Conservation (phyloP, 2,329 filamentous ascomycete species). For the Colletotrichum sp. region DNA sequence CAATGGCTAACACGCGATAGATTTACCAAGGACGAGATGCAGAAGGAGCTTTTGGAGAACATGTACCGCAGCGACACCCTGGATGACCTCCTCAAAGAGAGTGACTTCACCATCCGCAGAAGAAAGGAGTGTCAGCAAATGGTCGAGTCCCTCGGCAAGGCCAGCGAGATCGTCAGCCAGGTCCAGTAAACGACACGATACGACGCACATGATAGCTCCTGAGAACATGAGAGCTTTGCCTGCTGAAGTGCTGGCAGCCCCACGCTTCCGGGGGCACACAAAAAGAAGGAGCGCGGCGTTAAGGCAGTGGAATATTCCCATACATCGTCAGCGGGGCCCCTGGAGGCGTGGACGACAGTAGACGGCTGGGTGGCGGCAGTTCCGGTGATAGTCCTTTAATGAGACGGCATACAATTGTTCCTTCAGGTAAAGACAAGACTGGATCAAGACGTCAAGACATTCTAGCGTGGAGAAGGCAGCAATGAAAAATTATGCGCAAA, state of each 20-base stretch:
- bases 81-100: constrained; percentile 96
- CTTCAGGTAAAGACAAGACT: constrained; percentile 9
- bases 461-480: constrained; percentile 5
- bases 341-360: constrained; percentile 13
- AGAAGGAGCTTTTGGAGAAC: constrained; percentile 93
- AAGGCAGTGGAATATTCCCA: constrained; percentile 9
- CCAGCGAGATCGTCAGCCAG: constrained; percentile 94
- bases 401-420: constrained; percentile 17
- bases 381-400: constrained; percentile 19
- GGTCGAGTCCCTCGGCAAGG: constrained; percentile 90
- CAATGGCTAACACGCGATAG: background rate
- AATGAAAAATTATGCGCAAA: constrained; percentile 1
- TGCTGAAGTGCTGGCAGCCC: constrained; percentile 1
- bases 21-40: constrained; percentile 96
- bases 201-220: background rate
- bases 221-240: constrained; percentile 11
- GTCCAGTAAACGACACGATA: constrained; percentile 55
- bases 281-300: constrained; percentile 20
- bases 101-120: constrained; percentile 92
- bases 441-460: background rate
- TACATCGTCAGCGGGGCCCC: constrained; percentile 15
- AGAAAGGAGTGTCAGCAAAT: constrained; percentile 99
- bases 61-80: constrained; percentile 93
- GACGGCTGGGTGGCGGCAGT: background rate
- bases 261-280: constrained; percentile 15